These are phyloP conservation scores for Pleurotus platypus DNA, from an alignment of 768 basidiomycete genomes.

Conservation along the genomic window DNA sequence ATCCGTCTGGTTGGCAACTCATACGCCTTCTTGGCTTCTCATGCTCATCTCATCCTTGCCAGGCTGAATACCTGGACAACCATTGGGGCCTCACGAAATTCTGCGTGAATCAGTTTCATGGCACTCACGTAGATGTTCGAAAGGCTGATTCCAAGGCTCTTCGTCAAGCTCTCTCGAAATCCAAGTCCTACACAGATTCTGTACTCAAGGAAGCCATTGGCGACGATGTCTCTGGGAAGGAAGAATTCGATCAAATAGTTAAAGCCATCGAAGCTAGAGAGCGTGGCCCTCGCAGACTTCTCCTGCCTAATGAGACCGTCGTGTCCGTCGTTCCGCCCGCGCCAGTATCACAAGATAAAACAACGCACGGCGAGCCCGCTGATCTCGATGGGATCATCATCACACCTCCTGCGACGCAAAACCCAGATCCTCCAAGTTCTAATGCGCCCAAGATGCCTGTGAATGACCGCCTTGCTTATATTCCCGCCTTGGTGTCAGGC, in stretches of 20 bases:
- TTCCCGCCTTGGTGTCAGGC: slow-evolving; percentile 37
- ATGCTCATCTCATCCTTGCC: slow-evolving; percentile 9
- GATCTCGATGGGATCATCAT: slow-evolving; percentile 8
- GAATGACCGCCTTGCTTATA: slow-evolving; percentile 28
- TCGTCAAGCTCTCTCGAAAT: slow-evolving; percentile 48
- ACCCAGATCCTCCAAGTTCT: slow-evolving; percentile 54
- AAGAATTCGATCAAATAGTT: slow-evolving; percentile 56
- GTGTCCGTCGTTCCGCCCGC: slow-evolving; percentile 20
- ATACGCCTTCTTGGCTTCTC: background rate
- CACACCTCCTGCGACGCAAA: slow-evolving; percentile 53
- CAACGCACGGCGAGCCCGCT: background rate
- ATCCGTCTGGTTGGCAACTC: slow-evolving; percentile 56
- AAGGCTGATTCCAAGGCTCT: slow-evolving; percentile 59
- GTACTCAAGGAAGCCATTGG: slow-evolving; percentile 41
- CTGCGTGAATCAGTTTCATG: slow-evolving; percentile 80
- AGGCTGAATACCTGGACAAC: slow-evolving; percentile 76
- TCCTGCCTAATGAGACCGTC: background rate
- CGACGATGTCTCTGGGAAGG: slow-evolving; percentile 46
- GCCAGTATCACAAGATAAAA: slow-evolving; percentile 13
- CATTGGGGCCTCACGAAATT: slow-evolving; percentile 87
- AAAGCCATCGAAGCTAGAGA: slow-evolving; percentile 43
- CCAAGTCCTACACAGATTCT: slow-evolving; percentile 61
- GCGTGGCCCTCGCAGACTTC: slow-evolving; percentile 7
- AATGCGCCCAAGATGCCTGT: slow-evolving; percentile 49
- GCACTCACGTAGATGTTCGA: slow-evolving; percentile 47